Base-by-base conservation (phyloP, 768 basidiomycete genomes). In the Austroboletus eburneus region DNA sequence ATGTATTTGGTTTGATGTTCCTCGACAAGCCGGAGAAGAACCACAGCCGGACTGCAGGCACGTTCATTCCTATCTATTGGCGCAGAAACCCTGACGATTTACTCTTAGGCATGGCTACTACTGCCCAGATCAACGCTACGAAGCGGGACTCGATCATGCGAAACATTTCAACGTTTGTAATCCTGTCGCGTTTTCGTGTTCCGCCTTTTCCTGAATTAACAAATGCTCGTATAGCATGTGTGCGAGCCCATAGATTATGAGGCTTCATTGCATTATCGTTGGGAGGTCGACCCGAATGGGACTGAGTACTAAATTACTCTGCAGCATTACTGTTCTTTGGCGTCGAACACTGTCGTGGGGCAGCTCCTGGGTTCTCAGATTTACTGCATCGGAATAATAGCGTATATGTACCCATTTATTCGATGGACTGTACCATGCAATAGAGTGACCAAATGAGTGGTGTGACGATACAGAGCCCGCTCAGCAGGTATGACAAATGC, bases 101-200 rank as follows among this genome's bases (percentile, higher is more conserved):
- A 13, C 2, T 25, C 3, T n/a, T 5, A 56, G 54, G 34, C 46
- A 50, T 17, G 54, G 48, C 17, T 54, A 43, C 27, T 45, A 29
- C 17, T 56, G 52, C 24, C 44, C 46, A 24, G 48, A 50, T n/a
- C 54, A 56, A 22, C 30, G 48, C 27, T 56, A 25, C 14, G 37
- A 54, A 4, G 3, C 17, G 20, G 54, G 54, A 18, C 43, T 45
- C 9, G 33, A 45, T 33, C 52, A 55, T 5, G 52, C 55, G 21
- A 47, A 13, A 24, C 43, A 29, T 18, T 51, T 56, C 35, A 56
- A 48, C 6, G 48, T 53, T 24, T 7, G 52, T n/a, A n/a, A n/a
- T 43, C 18, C 2, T 39, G 3, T 29, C 8, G 10, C 13, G 5
- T 22, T 34, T 40, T 23, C 12, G 27, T 12, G 12, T 27, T 27